Evolutionary conservation across 768 basidiomycete species (phyloP).

Genomic region (Rhodosporidiobolus odoratus): DNA sequence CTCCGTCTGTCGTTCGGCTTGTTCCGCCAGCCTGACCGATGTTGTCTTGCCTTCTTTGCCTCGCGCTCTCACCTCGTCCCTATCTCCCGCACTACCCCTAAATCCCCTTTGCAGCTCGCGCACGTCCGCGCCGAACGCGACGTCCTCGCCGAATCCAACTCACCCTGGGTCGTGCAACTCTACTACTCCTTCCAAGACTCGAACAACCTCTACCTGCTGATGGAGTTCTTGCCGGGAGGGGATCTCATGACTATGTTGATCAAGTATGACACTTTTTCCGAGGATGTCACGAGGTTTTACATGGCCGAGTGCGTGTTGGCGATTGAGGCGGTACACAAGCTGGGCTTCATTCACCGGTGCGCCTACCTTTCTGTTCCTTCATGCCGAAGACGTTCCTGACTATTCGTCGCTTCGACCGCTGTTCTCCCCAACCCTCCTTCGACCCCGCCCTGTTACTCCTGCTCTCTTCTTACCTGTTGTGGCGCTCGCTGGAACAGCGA

Average conservation of each 20-base stretch:
- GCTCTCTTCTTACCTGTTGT: too few species aligned
- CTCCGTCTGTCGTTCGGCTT: neutral
- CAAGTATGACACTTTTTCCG: slow-evolving; percentile 97
- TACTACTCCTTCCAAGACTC: slow-evolving; percentile 98
- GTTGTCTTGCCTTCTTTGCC: neutral
- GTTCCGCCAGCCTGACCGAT: too few species aligned
- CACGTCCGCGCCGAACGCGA: slow-evolving; percentile 97
- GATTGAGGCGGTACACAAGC: slow-evolving; percentile 92
- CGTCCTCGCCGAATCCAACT: slow-evolving; percentile 90
- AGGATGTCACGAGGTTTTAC: slow-evolving; percentile 96
- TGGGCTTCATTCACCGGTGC: slow-evolving; percentile 95
- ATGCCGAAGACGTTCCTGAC: too few species aligned
- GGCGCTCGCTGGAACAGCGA: slow-evolving; percentile 56
- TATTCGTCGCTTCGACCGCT: neutral
- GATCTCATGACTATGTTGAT: slow-evolving; percentile 99
- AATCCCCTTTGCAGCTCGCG: too few species aligned
- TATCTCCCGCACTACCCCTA: too few species aligned
- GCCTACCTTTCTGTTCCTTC: slow-evolving; percentile 39
- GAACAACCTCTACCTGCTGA: slow-evolving; percentile 86
- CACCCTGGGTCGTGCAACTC: slow-evolving; percentile 91
- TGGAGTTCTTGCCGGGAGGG: slow-evolving; percentile 98
- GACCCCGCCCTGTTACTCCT: neutral
- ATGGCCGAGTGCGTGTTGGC: slow-evolving; percentile 98
- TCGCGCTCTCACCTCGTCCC: neutral
- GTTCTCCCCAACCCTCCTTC: neutral